Evolutionary conservation across 805 yeast species (phyloP), one percentile per base, ranked within the genome.

Genomic region (Ogataea naganishii): DNA sequence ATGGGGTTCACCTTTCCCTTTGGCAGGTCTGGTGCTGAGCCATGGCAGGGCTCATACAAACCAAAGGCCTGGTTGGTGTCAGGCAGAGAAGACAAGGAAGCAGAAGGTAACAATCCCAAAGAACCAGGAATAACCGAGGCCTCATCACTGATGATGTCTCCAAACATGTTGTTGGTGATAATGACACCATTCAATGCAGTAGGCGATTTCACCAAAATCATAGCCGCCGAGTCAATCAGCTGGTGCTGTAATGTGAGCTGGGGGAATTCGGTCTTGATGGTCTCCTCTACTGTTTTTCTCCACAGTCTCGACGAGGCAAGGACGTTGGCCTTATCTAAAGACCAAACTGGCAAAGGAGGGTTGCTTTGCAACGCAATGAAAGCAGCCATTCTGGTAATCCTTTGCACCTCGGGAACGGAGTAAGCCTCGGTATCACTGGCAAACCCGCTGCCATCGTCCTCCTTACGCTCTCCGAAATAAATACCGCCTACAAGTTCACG

Each of bases 61-160:
- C 98, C 98, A 53, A 92, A 88, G 1, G 97, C 97, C 29, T 71
- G 65, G 68, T 88, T 88, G 23, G 89, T 75, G 59, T 89, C 96
- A 31, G 98, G 98, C 52, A 92, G 69, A n/a, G 96, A 85, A 4
- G 96, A 92, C 51, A 92, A 72, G 14, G 97, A 89, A 3, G 98
- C 94, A 33, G 96, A 84, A 29, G 98, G 98, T 41, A 92, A 71
- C 43, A 92, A 72, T 37, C 98, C 98, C 39, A 92, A 68, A 16
- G 97, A 89, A 26, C 98, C 98, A 25, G 98, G 98, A 47, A 92
- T 92, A 29, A 88, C 96, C 13, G 94, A 81, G 18, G 97, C 96
- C 66, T 92, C 98, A 58, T 92, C 98, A 33, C 95, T 82, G 48
- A 92, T 84, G 57, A 92, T 92, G 58, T 92, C 98, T 51, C 98